Evolutionary conservation across 164 flowering plant genomes (phyloP).

Genomic region (Macadamia integrifolia): DNA sequence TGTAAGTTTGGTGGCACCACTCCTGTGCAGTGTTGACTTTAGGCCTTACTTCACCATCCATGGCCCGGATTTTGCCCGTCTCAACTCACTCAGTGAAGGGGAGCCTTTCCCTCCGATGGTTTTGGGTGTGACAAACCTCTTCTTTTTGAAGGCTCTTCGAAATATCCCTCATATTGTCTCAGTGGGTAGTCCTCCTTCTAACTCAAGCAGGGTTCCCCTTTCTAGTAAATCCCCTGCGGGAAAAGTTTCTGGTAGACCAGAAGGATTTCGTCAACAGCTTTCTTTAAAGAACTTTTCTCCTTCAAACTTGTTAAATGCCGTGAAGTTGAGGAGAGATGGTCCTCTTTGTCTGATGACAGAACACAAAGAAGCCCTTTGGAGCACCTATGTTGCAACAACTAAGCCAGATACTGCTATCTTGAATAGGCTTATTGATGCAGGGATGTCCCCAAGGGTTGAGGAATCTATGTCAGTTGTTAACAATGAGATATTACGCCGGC

Average conservation of each 20-base stretch:
- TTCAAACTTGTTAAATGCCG: constrained; percentile 65
- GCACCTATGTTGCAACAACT: constrained; percentile 62
- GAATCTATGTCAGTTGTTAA: constrained; percentile 99
- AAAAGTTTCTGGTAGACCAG: constrained; percentile 40
- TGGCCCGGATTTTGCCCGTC: constrained; percentile 70
- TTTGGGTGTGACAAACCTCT: constrained; percentile 94
- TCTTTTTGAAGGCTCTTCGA: constrained; percentile 87
- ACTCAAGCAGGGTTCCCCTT: constrained; percentile 42
- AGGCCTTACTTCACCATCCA: constrained; percentile 98
- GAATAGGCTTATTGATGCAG: constrained; percentile 97
- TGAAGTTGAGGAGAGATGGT: constrained; percentile 89
- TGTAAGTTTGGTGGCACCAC: constrained; percentile 91
- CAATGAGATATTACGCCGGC: constrained; percentile 92
- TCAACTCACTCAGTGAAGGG: constrained; percentile 77
- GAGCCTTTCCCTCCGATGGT: constrained; percentile 78
- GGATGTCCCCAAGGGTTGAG: constrained; percentile 84
- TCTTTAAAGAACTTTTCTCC: constrained; percentile 83
- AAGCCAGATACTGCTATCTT: constrained; percentile 93
- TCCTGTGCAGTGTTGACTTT: constrained; percentile 78
- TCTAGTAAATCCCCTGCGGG: constrained; percentile 44
- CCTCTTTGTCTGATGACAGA: constrained; percentile 96
- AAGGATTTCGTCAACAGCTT: constrained; percentile 61
- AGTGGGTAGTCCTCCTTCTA: constrained; percentile 71
- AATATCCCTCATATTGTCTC: constrained; percentile 83
- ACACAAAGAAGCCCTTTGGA: constrained; percentile 95